Conservation (phyloP, 371 early-diverging fungal species). For the Syncephalastrum sp. region DNA sequence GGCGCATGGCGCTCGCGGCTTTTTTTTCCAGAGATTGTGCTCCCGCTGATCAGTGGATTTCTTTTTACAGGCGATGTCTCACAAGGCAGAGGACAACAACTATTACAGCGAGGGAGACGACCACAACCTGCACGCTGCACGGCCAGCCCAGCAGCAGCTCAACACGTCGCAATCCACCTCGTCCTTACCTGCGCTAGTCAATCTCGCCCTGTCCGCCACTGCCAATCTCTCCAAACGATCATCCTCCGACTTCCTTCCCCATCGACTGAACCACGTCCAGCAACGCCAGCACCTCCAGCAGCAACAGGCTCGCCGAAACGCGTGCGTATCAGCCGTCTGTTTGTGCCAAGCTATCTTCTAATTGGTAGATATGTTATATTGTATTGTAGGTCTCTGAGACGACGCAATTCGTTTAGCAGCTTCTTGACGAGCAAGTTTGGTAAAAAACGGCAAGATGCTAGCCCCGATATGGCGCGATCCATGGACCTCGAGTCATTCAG, state of each 20-base stretch:
- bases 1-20: no score
- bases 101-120: no score
- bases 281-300: slow-evolving; percentile 1
- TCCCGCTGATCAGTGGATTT: no score
- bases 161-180: slow-evolving; percentile 33
- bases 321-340: not conserved
- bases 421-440: slow-evolving; percentile 34
- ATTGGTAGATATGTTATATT: not conserved
- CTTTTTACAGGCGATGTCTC: no score
- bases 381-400: slow-evolving; percentile 15
- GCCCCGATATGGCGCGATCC: not conserved
- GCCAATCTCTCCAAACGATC: slow-evolving; percentile 13
- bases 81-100: no score
- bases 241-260: not conserved
- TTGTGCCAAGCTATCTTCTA: not conserved
- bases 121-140: no score
- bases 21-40: no score
- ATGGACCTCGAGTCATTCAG: slow-evolving; percentile 1
- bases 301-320: not conserved
- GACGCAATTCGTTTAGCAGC: slow-evolving; percentile 49
- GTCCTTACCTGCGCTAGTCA: slow-evolving; percentile 35
- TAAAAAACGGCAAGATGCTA: slow-evolving; percentile 7
- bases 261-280: slow-evolving; percentile 14
- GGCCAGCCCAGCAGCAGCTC: no score
- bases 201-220: slow-evolving; percentile 23